phyloP scores from a whole-genome alignment of 202 grass and related monocot genomes.

The Musa balbisiana region DNA sequence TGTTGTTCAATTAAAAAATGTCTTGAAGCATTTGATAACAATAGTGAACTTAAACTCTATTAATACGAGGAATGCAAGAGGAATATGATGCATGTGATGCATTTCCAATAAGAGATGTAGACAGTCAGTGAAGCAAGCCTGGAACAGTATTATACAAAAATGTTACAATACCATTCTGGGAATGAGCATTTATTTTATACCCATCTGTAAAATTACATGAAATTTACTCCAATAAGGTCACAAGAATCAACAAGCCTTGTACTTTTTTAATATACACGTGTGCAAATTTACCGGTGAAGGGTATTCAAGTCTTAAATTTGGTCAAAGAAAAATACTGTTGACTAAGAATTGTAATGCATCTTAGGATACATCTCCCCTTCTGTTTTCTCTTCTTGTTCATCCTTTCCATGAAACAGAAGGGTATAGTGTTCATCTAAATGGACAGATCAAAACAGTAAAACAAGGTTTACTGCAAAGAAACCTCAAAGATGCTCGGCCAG shows the following conservation, averaged over 20 bases:
- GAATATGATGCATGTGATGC: too few relatives aligned
- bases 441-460: background rate
- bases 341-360: background rate
- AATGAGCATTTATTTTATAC: too few relatives aligned
- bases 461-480: background rate
- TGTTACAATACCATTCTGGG: too few relatives aligned
- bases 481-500: slow-evolving; percentile 39
- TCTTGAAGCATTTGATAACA: too few relatives aligned
- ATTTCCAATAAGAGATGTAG: too few relatives aligned
- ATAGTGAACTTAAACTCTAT: too few relatives aligned
- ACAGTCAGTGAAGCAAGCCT: too few relatives aligned
- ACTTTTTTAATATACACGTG: background rate
- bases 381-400: background rate
- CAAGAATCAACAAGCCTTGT: background rate
- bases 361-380: background rate
- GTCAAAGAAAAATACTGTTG: background rate
- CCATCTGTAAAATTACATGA: background rate
- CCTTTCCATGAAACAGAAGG: too few relatives aligned
- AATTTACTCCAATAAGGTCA: background rate
- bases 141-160: too few relatives aligned
- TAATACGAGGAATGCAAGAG: too few relatives aligned
- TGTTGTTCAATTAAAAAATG: too few relatives aligned
- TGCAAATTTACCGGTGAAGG: background rate
- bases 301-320: background rate
- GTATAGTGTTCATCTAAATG: background rate